Conservation (phyloP, 768 basidiomycete genomes). For the Pisolithus orientalis region DNA sequence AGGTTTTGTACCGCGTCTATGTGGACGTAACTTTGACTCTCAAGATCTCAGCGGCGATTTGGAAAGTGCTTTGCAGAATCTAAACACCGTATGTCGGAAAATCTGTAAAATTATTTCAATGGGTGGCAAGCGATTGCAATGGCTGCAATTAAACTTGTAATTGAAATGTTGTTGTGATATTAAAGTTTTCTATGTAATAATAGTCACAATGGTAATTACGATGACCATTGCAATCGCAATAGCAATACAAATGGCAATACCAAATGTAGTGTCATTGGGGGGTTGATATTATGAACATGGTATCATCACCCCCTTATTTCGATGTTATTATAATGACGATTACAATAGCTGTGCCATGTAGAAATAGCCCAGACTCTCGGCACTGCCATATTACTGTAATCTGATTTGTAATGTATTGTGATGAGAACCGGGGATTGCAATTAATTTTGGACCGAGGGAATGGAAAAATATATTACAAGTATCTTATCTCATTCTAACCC, state of each 20-base stretch:
- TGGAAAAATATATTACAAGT: too few relatives aligned
- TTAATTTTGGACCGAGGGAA: too few relatives aligned
- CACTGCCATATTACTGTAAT: background rate
- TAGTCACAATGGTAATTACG: background rate
- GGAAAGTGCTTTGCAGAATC: background rate
- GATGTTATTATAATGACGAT: background rate
- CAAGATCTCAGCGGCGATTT: background rate
- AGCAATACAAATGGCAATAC: background rate
- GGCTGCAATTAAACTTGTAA: background rate
- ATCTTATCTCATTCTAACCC: too few relatives aligned
- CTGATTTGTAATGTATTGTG: too few relatives aligned
- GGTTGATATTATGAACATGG: background rate
- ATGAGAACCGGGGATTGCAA: too few relatives aligned
- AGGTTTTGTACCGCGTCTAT: too few relatives aligned
- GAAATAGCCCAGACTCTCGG: background rate
- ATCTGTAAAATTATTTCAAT: background rate
- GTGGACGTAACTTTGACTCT: too few relatives aligned
- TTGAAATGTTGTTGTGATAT: background rate
- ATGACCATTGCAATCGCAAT: background rate
- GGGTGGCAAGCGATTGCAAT: background rate
- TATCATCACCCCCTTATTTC: background rate
- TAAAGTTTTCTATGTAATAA: background rate
- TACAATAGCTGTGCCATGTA: background rate
- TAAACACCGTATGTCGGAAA: background rate
- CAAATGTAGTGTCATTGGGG: background rate